phyloP scores from a whole-genome alignment of 371 early-diverging fungal genomes.

The Blakeslea trispora region DNA sequence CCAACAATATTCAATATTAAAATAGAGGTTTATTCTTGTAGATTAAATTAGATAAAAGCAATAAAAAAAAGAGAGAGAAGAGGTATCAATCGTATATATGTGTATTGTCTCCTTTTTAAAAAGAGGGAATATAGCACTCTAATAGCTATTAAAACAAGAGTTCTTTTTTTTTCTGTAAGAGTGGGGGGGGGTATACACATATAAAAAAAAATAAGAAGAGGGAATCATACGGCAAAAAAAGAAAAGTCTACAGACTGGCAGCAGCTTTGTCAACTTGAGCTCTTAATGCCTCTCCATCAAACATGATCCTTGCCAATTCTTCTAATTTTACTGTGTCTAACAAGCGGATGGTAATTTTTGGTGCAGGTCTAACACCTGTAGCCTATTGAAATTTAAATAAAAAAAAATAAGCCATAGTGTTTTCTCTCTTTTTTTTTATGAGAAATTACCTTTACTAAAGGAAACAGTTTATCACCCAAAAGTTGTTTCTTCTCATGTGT shows the following conservation, averaged over 20 bases:
- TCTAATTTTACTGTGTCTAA: constrained; percentile 49
- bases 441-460: constrained; percentile 44
- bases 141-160: too few species aligned
- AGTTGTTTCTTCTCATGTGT: constrained; percentile 45
- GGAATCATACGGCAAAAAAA: not conserved
- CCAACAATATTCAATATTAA: too few species aligned
- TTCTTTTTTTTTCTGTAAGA: too few species aligned
- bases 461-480: constrained; percentile 48
- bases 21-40: constrained; percentile 7
- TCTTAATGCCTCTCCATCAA: constrained; percentile 39
- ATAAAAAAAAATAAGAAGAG: not conserved
- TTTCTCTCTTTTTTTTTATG: not conserved
- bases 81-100: too few species aligned
- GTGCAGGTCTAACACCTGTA: constrained; percentile 40
- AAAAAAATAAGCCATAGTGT: not conserved
- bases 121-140: too few species aligned
- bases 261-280: constrained; percentile 37
- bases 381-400: constrained; percentile 21
- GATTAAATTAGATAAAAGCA: constrained; percentile 5
- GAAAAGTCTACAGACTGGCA: constrained; percentile 3
- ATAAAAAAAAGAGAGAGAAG: constrained; percentile 2
- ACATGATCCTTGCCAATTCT: constrained; percentile 50
- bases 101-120: too few species aligned
- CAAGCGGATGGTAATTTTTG: constrained; percentile 50
- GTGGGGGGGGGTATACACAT: not conserved